Conservation (phyloP, 495 filamentous ascomycete genomes). For the Aspergillus sparsus region DNA sequence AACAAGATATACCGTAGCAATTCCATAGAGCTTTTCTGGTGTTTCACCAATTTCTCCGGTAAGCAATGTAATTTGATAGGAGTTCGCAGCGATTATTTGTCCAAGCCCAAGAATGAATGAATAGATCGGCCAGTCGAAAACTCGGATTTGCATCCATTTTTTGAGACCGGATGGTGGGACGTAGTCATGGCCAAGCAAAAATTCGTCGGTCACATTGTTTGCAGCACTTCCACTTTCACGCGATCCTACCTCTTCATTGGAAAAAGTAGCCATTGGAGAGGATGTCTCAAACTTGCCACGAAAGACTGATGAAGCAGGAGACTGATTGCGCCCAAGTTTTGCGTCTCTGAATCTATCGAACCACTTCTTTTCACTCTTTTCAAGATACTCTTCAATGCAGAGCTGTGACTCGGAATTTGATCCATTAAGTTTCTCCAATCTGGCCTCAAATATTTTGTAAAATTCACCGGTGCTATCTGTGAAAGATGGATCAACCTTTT, state of each 20-base stretch:
- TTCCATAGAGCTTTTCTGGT: slow-evolving; percentile 64
- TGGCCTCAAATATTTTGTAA: slow-evolving; percentile 60
- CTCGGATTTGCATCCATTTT: slow-evolving; percentile 51
- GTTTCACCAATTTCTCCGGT: slow-evolving; percentile 64
- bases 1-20: slow-evolving; percentile 63
- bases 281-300: slow-evolving; percentile 33
- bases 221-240: slow-evolving; percentile 39
- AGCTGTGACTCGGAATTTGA: slow-evolving; percentile 59
- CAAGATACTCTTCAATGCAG: slow-evolving; percentile 68
- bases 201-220: slow-evolving; percentile 49
- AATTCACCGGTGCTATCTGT: slow-evolving; percentile 67
- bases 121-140: slow-evolving; percentile 71
- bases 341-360: slow-evolving; percentile 64
- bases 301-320: slow-evolving; percentile 47
- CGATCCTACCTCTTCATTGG: slow-evolving; percentile 40
- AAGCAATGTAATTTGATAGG: slow-evolving; percentile 71
- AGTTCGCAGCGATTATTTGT: slow-evolving; percentile 71
- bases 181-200: slow-evolving; percentile 64
- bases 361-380: slow-evolving; percentile 71
- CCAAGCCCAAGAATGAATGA: slow-evolving; percentile 65
- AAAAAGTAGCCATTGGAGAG: slow-evolving; percentile 40
- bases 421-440: slow-evolving; percentile 58
- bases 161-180: slow-evolving; percentile 65
- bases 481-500: slow-evolving; percentile 72
- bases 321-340: slow-evolving; percentile 51